Evolutionary conservation across 768 basidiomycete genomes (phyloP).

Genomic region (Leccinellum albellum): DNA sequence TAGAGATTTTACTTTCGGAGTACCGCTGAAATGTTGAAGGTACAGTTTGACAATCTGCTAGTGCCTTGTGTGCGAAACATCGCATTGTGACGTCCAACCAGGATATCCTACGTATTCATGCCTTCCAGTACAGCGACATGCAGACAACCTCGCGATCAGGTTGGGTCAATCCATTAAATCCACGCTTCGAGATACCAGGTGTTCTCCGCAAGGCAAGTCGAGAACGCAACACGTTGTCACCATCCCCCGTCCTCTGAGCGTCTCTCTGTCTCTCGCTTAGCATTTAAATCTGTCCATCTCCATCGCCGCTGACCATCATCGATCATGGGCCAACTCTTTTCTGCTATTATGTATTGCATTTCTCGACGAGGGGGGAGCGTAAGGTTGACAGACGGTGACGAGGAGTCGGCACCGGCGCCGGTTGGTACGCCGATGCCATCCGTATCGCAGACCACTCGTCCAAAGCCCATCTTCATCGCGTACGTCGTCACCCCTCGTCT

Average conservation of each 20-base stretch:
- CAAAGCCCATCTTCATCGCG: constrained; percentile 27
- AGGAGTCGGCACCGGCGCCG: constrained; percentile 7
- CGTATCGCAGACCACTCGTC: neutral
- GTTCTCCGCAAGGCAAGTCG: neutral
- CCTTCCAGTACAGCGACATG: neutral
- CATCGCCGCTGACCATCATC: constrained; percentile 7
- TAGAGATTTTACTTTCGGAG: neutral
- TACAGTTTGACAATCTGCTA: neutral
- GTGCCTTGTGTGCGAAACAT: neutral
- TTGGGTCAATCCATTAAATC: constrained; percentile 1
- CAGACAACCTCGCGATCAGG: neutral
- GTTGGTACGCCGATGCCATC: neutral
- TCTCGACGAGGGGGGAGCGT: constrained; percentile 9
- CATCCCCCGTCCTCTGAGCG: constrained; percentile 4
- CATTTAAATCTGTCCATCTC: constrained; percentile 1
- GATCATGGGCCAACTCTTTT: constrained; percentile 22
- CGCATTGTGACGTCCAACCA: neutral
- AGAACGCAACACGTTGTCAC: constrained; percentile 1
- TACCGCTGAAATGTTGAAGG: neutral
- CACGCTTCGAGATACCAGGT: constrained; percentile 4
- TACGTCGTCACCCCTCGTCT: constrained; percentile 11
- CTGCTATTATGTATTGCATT: constrained; percentile 1
- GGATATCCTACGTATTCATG: neutral
- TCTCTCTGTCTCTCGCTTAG: neutral
- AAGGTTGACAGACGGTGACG: constrained; percentile 17